A percentile compares a stretch with the other conserved stretches of the same genome.
Evolutionary conservation across 2,329 filamentous ascomycete species (phyloP).

Genomic region (Xylaria multiplex): DNA sequence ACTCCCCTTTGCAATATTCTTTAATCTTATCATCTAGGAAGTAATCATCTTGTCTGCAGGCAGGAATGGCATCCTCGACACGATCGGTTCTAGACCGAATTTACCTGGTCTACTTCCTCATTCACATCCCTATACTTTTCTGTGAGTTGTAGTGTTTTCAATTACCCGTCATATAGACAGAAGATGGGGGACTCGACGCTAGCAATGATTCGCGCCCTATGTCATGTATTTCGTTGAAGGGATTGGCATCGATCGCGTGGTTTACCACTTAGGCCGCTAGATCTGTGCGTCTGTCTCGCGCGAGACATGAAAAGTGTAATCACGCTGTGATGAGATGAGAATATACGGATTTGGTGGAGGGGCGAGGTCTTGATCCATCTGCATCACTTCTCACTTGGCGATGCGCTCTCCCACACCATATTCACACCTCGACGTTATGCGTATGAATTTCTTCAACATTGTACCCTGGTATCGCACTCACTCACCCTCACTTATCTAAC

Average conservation of each 20-base stretch:
- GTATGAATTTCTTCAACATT: too few species aligned
- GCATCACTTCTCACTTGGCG: background rate
- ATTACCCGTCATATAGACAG: background rate
- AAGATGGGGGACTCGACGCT: background rate
- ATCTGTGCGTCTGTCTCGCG: background rate
- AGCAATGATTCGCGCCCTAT: background rate
- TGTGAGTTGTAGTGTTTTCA: constrained; percentile 40
- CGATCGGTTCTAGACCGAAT: constrained; percentile 45
- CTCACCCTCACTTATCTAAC: background rate
- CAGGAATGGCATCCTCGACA: constrained; percentile 39
- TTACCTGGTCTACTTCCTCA: constrained; percentile 49
- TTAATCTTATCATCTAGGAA: background rate
- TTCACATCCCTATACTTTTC: constrained; percentile 49
- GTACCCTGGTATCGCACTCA: background rate
- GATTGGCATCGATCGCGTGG: too few species aligned
- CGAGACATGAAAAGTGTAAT: background rate
- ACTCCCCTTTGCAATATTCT: background rate
- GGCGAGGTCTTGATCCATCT: too few species aligned
- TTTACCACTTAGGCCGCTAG: too few species aligned
- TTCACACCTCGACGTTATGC: too few species aligned
- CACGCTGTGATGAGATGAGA: constrained; percentile 17
- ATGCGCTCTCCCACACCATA: background rate
- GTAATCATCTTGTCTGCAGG: too few species aligned
- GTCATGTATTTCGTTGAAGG: background rate
- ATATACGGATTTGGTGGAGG: too few species aligned